These are phyloP conservation scores for Entomortierella beljakovae DNA, from an alignment of 192 early-diverging fungal species.

Conservation along the genomic window DNA sequence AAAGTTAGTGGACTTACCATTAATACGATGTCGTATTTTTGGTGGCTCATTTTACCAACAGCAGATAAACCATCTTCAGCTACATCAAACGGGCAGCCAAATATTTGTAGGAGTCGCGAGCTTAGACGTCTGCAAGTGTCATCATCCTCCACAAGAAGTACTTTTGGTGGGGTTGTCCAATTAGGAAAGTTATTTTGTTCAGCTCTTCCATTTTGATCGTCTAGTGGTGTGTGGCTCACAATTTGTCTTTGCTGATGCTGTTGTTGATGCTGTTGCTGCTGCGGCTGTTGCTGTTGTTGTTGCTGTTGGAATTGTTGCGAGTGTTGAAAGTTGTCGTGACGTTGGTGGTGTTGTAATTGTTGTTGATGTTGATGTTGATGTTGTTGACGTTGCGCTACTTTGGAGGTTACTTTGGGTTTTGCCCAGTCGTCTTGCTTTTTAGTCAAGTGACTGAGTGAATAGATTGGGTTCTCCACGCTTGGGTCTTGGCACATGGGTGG, in stretches of 20 bases:
- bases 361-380: background rate
- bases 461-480: constrained; percentile 19
- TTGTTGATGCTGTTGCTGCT: background rate
- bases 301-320: background rate
- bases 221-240: background rate
- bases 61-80: constrained; percentile 77
- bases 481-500: constrained; percentile 43
- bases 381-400: background rate
- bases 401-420: constrained; percentile 7
- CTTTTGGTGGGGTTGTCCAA: constrained; percentile 63
- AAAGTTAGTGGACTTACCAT: constrained; percentile 63
- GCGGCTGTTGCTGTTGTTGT: constrained; percentile 1
- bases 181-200: constrained; percentile 18
- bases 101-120: constrained; percentile 62
- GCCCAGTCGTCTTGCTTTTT: constrained; percentile 36
- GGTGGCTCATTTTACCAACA: constrained; percentile 65
- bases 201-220: background rate
- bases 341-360: background rate
- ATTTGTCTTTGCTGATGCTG: constrained; percentile 10
- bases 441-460: constrained; percentile 21
- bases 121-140: constrained; percentile 59
- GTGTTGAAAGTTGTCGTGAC: background rate
- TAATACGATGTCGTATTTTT: constrained; percentile 78
- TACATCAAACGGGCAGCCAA: constrained; percentile 75
- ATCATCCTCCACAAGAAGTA: constrained; percentile 79